Conservation (phyloP, 2,329 filamentous ascomycete species). For the Stemphylium lycopersici region DNA sequence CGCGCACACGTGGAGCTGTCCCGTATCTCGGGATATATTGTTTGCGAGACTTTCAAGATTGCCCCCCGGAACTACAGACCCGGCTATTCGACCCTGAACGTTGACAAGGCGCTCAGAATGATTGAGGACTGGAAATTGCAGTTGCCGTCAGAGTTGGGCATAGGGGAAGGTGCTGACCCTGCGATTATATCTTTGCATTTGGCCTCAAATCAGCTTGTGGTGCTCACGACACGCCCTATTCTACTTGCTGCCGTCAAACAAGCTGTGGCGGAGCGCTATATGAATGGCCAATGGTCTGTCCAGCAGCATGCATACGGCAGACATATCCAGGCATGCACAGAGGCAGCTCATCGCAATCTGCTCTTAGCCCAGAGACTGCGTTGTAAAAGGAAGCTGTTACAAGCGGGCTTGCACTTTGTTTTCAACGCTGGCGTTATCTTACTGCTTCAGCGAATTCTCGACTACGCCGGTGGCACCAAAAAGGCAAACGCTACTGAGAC, state of each 20-base stretch:
- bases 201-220: conserved; percentile 32
- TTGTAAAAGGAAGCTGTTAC: conserved; percentile 23
- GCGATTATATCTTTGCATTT: conserved; percentile 33
- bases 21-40: conserved; percentile 31
- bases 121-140: conserved; percentile 27
- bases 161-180: conserved; percentile 20
- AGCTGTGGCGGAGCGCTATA: conserved; percentile 26
- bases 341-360: conserved; percentile 31
- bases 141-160: conserved; percentile 23
- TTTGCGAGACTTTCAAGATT: conserved; percentile 35
- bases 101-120: conserved; percentile 29
- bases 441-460: conserved; percentile 29
- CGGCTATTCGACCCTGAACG: conserved; percentile 10
- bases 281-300: conserved; percentile 16
- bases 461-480: not conserved
- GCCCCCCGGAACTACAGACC: conserved; percentile 21
- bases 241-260: conserved; percentile 33
- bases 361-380: conserved; percentile 21
- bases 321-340: conserved; percentile 22
- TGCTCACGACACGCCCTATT: conserved; percentile 33
- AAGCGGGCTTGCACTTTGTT: conserved; percentile 34
- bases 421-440: conserved; percentile 38
- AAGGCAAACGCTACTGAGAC: not conserved
- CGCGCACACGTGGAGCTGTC: conserved; percentile 33
- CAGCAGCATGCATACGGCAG: conserved; percentile 17